A percentile compares a stretch with the other conserved stretches of the same genome.
These are phyloP conservation scores for Erysiphe pulchra DNA, from an alignment of 2,329 filamentous ascomycete genomes.

Conservation along the genomic window DNA sequence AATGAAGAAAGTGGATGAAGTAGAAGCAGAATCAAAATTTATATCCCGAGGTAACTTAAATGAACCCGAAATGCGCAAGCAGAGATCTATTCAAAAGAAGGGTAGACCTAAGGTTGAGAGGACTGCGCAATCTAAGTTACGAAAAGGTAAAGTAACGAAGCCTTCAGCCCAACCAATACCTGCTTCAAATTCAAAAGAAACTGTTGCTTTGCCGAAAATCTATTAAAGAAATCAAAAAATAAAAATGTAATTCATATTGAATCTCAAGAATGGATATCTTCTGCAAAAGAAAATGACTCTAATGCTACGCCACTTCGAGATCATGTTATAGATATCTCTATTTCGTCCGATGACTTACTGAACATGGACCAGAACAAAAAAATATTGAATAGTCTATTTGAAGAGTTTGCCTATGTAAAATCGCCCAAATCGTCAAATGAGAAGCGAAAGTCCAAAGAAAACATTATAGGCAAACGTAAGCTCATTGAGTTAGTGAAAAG, in stretches of 20 bases:
- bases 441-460: constrained; percentile 2
- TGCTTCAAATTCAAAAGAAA: not conserved
- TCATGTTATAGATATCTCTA: not conserved
- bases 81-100: constrained; percentile 7
- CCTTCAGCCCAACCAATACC: constrained; percentile 6
- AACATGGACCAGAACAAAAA: constrained; percentile 5
- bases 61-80: too few relatives aligned
- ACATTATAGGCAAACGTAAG: constrained; percentile 26
- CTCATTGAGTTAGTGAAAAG: constrained; percentile 23
- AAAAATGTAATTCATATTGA: too few relatives aligned
- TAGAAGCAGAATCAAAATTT: too few relatives aligned
- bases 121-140: constrained; percentile 12
- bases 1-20: too few relatives aligned
- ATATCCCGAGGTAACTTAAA: too few relatives aligned
- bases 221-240: too few relatives aligned
- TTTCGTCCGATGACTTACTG: not conserved
- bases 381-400: constrained; percentile 15
- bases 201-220: too few relatives aligned
- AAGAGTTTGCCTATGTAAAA: constrained; percentile 16
- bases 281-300: not conserved
- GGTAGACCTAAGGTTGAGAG: not conserved
- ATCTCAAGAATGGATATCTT: not conserved
- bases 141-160: constrained; percentile 15
- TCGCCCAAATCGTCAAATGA: constrained; percentile 3
- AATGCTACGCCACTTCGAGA: not conserved